Conservation (phyloP, 2,329 filamentous ascomycete species). For the Curvularia verruculosa region DNA sequence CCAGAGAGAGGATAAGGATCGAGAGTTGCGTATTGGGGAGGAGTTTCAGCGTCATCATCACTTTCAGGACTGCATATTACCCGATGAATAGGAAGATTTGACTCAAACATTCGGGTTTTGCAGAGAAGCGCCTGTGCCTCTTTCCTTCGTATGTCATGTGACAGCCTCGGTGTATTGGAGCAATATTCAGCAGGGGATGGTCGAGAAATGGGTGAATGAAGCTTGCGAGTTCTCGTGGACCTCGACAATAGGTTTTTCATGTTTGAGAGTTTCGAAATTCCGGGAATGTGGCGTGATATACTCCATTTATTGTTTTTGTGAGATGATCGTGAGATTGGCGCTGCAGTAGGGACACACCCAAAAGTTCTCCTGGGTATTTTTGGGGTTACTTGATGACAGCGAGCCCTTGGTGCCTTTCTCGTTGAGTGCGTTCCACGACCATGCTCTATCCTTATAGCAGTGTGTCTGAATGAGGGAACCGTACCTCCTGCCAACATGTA, state of each 20-base stretch:
- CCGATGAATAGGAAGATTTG: not conserved
- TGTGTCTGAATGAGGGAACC: not conserved
- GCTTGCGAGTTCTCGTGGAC: not conserved
- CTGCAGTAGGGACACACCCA: not conserved
- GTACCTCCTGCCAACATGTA: not conserved
- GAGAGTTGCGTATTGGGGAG: slow-evolving; percentile 6
- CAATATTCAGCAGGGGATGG: not conserved
- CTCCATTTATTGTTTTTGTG: not conserved
- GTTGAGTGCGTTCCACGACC: not conserved
- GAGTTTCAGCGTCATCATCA: not conserved
- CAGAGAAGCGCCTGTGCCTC: not conserved
- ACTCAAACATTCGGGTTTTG: not conserved
- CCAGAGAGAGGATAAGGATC: slow-evolving; percentile 8
- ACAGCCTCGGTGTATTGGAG: not conserved
- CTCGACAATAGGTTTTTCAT: not conserved
- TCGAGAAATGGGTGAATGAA: not conserved
- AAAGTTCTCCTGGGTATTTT: not conserved
- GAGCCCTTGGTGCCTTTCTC: not conserved
- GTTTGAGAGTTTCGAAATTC: not conserved
- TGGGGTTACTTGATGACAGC: not conserved
- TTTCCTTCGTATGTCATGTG: not conserved
- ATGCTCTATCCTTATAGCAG: not conserved
- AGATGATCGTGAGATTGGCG: not conserved
- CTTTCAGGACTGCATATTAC: not conserved
- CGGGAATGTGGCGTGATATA: not conserved